phyloP scores from a whole-genome alignment of 352 stramenopile genomes.

The Thalassiosira mediterranea region DNA sequence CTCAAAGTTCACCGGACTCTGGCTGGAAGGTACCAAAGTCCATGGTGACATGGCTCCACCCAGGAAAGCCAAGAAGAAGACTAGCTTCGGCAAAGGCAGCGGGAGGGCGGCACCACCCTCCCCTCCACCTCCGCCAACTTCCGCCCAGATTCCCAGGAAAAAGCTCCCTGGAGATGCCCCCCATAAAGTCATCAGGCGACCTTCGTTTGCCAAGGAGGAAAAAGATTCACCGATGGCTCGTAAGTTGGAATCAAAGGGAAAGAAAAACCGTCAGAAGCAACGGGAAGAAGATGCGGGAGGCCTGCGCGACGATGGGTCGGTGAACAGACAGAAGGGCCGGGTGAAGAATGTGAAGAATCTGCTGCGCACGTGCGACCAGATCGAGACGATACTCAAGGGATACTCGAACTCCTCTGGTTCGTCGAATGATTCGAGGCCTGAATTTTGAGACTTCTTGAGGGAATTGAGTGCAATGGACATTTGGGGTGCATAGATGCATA shows the following conservation, averaged over 20 bases:
- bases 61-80: neutral
- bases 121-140: neutral
- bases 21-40: conserved; percentile 30
- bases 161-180: too few species aligned
- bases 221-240: neutral
- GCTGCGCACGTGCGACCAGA: conserved; percentile 8
- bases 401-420: conserved; percentile 10
- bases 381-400: conserved; percentile 7
- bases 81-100: neutral
- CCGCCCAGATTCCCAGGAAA: neutral
- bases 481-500: too few species aligned
- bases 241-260: neutral
- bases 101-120: neutral
- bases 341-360: conserved; percentile 9
- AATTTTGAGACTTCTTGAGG: neutral
- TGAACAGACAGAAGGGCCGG: neutral
- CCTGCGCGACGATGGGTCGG: neutral
- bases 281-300: neutral
- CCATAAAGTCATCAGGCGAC: too few species aligned
- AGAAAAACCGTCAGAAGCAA: neutral
- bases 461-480: neutral
- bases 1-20: conserved; percentile 32
- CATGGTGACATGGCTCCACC: neutral
- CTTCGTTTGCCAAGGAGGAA: too few species aligned
- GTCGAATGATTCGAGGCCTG: neutral